These are phyloP conservation scores for Pseudozyma sp. DNA, from an alignment of 1,284 basidiomycete species.

Conservation along the genomic window DNA sequence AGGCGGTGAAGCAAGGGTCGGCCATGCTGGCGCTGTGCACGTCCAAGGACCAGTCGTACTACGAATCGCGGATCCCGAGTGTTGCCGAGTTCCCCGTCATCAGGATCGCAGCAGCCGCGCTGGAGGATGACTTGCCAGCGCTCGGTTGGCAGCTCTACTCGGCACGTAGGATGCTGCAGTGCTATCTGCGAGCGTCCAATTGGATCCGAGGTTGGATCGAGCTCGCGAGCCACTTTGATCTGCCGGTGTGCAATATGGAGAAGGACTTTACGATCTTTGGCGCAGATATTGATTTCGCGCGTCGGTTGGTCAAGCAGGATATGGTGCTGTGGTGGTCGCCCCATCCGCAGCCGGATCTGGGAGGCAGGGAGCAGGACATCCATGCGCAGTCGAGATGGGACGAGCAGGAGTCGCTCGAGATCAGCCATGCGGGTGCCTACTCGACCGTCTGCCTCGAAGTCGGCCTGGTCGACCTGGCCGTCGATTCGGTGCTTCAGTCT, in stretches of 20 bases:
- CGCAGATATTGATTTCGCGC: slow-evolving; percentile 90
- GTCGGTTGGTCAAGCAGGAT: slow-evolving; percentile 86
- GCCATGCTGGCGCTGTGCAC: slow-evolving; percentile 86
- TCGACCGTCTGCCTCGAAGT: slow-evolving; percentile 93
- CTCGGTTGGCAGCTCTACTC: slow-evolving; percentile 73
- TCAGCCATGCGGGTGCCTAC: slow-evolving; percentile 86
- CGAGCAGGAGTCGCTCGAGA: slow-evolving; percentile 82
- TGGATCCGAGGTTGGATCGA: slow-evolving; percentile 87
- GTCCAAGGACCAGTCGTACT: slow-evolving; percentile 84
- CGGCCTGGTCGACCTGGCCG: slow-evolving; percentile 88
- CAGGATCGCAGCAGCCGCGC: slow-evolving; percentile 81
- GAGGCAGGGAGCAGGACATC: slow-evolving; percentile 89
- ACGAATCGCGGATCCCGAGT: slow-evolving; percentile 80
- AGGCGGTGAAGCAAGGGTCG: slow-evolving; percentile 77
- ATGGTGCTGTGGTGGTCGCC: slow-evolving; percentile 95
- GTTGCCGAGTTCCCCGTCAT: slow-evolving; percentile 84
- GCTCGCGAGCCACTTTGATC: slow-evolving; percentile 89
- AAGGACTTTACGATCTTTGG: slow-evolving; percentile 87
- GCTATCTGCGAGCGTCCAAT: slow-evolving; percentile 81
- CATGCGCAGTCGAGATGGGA: slow-evolving; percentile 71
- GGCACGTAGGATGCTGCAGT: slow-evolving; percentile 78
- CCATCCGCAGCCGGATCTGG: slow-evolving; percentile 84
- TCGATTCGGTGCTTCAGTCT: slow-evolving; percentile 93
- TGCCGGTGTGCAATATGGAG: slow-evolving; percentile 89
- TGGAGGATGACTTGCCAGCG: slow-evolving; percentile 74